phyloP scores from a whole-genome alignment of 129 eudicot genomes.

The Artemisia tridentata region DNA sequence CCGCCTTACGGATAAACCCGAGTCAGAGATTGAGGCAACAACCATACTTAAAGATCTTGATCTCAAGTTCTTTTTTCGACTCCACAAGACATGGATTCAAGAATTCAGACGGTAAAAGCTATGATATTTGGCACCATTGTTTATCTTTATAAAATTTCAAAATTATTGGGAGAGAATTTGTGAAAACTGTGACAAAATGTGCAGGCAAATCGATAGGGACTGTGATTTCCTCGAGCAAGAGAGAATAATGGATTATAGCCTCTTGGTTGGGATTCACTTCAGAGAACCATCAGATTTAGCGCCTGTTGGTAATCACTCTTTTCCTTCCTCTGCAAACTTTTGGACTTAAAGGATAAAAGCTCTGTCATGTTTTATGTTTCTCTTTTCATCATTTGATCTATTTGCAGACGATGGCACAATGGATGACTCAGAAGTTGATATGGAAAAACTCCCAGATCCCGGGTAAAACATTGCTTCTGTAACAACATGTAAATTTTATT shows the following conservation, averaged over 20 bases:
- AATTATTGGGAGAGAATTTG: not conserved
- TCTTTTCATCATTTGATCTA: not conserved
- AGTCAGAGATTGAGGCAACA: constrained; percentile 78
- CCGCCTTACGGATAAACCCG: constrained; percentile 87
- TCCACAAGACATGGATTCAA: constrained; percentile 83
- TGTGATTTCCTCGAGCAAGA: constrained; percentile 92
- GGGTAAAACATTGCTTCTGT: constrained; percentile 47
- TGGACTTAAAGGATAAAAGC: not conserved
- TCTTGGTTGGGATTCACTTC: constrained; percentile 88
- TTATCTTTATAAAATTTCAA: not conserved
- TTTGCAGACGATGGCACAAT: constrained; percentile 41
- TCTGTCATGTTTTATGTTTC: not conserved
- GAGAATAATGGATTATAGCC: constrained; percentile 94
- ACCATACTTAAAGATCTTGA: constrained; percentile 95
- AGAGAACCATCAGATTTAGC: constrained; percentile 47
- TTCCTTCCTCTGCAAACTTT: not conserved
- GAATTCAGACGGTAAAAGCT: constrained; percentile 64
- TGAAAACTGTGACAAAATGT: constrained; percentile 5
- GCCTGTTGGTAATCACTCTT: constrained; percentile 33
- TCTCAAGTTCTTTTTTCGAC: constrained; percentile 77
- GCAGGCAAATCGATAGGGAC: constrained; percentile 90
- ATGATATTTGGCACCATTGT: not conserved
- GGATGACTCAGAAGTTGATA: constrained; percentile 46
- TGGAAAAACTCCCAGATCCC: constrained; percentile 68
- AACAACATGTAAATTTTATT: not conserved